A percentile compares a stretch with the other conserved stretches of the same genome.
Conservation (phyloP, 148 eudicot genomes). For the Euryodendron excelsum region DNA sequence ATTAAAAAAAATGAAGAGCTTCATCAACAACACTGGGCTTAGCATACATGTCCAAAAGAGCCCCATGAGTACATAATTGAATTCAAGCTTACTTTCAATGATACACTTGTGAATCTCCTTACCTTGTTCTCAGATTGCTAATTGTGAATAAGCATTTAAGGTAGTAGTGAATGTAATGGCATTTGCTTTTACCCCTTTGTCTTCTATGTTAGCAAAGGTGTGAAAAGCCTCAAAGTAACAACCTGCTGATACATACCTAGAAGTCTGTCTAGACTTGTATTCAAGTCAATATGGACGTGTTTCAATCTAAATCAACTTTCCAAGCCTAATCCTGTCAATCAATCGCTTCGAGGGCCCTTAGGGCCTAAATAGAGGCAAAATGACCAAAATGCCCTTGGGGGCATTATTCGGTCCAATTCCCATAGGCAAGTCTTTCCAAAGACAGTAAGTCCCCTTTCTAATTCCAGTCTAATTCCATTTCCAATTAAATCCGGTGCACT, state of each 20-base stretch:
- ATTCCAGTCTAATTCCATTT: too few species aligned
- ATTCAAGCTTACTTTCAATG: conserved; percentile 17
- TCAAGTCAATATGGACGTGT: too few species aligned
- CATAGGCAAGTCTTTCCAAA: too few species aligned
- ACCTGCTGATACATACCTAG: not conserved
- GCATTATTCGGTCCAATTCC: too few species aligned
- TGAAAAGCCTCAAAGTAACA: not conserved
- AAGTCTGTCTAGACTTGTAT: too few species aligned
- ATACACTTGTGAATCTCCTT: conserved; percentile 10
- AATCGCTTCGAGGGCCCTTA: too few species aligned
- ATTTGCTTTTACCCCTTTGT: not conserved
- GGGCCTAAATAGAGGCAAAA: too few species aligned
- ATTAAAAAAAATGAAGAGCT: conserved; percentile 25
- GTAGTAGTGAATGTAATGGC: not conserved
- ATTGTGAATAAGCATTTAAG: not conserved
- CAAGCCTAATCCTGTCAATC: too few species aligned
- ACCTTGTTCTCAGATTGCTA: not conserved
- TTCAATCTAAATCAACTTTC: too few species aligned
- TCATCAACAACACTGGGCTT: conserved; percentile 35
- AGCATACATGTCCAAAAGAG: conserved; percentile 39
- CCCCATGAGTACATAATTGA: conserved; percentile 20
- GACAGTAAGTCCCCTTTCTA: too few species aligned
- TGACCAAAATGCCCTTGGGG: too few species aligned
- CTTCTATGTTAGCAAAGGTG: not conserved
- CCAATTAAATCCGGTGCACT: too few species aligned